Evolutionary conservation across 2,329 filamentous ascomycete genomes (phyloP).

Genomic region (Neofusicoccum cordaticola): DNA sequence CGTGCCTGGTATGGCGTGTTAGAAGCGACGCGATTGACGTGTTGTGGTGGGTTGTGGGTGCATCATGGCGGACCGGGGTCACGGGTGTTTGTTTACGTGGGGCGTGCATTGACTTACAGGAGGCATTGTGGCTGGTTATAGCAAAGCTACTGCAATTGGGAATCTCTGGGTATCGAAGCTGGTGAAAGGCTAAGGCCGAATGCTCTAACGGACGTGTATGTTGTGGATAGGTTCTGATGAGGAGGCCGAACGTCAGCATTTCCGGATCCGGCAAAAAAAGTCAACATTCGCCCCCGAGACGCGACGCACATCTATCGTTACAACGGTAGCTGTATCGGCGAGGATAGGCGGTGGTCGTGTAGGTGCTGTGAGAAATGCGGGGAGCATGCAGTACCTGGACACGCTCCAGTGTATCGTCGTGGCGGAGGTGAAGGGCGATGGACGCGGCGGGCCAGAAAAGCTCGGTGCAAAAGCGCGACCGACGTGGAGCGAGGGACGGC

Average conservation of each 20-base stretch:
- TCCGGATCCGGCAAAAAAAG: constrained; percentile 10
- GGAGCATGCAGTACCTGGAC: constrained; percentile 15
- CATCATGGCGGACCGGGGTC: not conserved
- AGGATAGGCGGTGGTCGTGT: constrained; percentile 24
- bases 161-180: constrained; percentile 14
- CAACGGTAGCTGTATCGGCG: constrained; percentile 30
- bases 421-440: not conserved
- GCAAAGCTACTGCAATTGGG: constrained; percentile 15
- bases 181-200: not conserved
- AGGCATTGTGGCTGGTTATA: constrained; percentile 52
- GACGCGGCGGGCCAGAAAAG: not conserved
- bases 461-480: constrained; percentile 1
- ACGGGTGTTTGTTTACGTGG: constrained; percentile 6
- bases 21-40: constrained; percentile 27
- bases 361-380: constrained; percentile 12
- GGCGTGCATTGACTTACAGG: constrained; percentile 47
- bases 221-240: constrained; percentile 18
- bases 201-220: constrained; percentile 11
- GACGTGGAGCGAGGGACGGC: constrained; percentile 11
- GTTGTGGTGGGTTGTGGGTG: not conserved
- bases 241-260: constrained; percentile 6
- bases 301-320: constrained; percentile 38
- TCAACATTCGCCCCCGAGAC: not conserved
- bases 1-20: constrained; percentile 58
- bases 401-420: not conserved